Conservation (phyloP, 2,329 filamentous ascomycete species). For the Stylonectria norvegica region DNA sequence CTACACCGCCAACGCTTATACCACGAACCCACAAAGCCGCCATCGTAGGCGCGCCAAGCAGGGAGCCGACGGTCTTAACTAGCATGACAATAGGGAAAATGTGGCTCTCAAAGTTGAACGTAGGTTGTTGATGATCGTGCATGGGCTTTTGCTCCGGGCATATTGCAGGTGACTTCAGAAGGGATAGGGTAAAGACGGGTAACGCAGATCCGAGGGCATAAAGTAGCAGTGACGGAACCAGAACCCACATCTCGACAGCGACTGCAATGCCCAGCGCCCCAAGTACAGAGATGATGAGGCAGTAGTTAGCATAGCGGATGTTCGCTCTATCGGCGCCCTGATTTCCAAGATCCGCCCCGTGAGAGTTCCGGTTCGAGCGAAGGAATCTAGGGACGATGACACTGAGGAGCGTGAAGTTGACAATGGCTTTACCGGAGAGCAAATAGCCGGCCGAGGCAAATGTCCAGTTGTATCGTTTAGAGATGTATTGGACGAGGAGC, state of each 20-base stretch:
- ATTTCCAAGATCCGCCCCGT: neutral
- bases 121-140: neutral
- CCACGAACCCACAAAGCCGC: slow-evolving; percentile 45
- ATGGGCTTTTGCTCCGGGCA: slow-evolving; percentile 6
- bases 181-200: slow-evolving; percentile 47
- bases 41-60: slow-evolving; percentile 47
- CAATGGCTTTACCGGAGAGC: slow-evolving; percentile 45
- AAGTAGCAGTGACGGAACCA: slow-evolving; percentile 42
- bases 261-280: slow-evolving; percentile 44
- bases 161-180: slow-evolving; percentile 44
- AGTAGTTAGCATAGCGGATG: slow-evolving; percentile 16
- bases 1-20: slow-evolving; percentile 34
- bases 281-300: slow-evolving; percentile 22
- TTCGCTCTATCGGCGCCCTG: slow-evolving; percentile 16
- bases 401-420: slow-evolving; percentile 45
- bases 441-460: slow-evolving; percentile 48
- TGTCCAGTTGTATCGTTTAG: slow-evolving; percentile 45
- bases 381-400: slow-evolving; percentile 40
- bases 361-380: slow-evolving; percentile 9
- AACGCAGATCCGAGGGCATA: slow-evolving; percentile 49
- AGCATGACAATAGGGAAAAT: slow-evolving; percentile 52
- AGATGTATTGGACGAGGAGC: slow-evolving; percentile 49
- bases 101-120: slow-evolving; percentile 34
- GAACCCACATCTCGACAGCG: slow-evolving; percentile 35
- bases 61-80: slow-evolving; percentile 45